Evolutionary conservation across 768 basidiomycete species (phyloP).

Genomic region (Jaapia argillacea): DNA sequence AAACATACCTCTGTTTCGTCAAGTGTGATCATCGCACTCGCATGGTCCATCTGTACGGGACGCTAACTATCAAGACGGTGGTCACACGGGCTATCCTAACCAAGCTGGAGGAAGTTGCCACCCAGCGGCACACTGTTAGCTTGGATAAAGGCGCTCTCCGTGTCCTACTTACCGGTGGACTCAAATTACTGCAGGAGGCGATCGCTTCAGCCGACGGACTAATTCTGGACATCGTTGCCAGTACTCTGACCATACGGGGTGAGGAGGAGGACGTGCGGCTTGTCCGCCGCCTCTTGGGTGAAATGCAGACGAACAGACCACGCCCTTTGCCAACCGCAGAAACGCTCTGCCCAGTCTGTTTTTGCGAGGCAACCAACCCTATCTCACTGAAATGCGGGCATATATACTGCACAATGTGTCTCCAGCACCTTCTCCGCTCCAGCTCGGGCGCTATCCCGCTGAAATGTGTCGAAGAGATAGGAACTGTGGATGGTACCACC

Average conservation of each 20-base stretch:
- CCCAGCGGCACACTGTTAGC: slow-evolving; percentile 23
- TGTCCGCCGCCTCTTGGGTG: slow-evolving; percentile 1
- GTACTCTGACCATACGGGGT: slow-evolving; percentile 34
- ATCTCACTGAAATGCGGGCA: slow-evolving; percentile 33
- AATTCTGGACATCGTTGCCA: slow-evolving; percentile 29
- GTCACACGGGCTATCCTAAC: slow-evolving; percentile 24
- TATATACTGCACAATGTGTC: slow-evolving; percentile 39
- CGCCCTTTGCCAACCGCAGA: background rate
- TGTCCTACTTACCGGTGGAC: slow-evolving; percentile 28
- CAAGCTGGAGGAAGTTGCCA: slow-evolving; percentile 29
- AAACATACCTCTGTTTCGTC: slow-evolving; percentile 24
- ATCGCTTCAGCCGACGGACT: slow-evolving; percentile 29
- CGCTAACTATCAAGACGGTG: slow-evolving; percentile 15
- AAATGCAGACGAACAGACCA: background rate
- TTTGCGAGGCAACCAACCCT: slow-evolving; percentile 14
- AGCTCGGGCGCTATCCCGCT: slow-evolving; percentile 20
- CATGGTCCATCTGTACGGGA: slow-evolving; percentile 31
- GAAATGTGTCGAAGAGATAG: slow-evolving; percentile 26
- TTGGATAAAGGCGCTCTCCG: slow-evolving; percentile 24
- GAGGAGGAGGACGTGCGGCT: slow-evolving; percentile 9
- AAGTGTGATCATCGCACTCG: slow-evolving; percentile 28
- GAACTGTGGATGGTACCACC: slow-evolving; percentile 3
- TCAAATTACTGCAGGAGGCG: slow-evolving; percentile 25
- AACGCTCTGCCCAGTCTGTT: slow-evolving; percentile 18
- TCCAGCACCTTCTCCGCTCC: slow-evolving; percentile 31